Conservation (phyloP, 2,329 filamentous ascomycete genomes). For the Fusarium metavorans region DNA sequence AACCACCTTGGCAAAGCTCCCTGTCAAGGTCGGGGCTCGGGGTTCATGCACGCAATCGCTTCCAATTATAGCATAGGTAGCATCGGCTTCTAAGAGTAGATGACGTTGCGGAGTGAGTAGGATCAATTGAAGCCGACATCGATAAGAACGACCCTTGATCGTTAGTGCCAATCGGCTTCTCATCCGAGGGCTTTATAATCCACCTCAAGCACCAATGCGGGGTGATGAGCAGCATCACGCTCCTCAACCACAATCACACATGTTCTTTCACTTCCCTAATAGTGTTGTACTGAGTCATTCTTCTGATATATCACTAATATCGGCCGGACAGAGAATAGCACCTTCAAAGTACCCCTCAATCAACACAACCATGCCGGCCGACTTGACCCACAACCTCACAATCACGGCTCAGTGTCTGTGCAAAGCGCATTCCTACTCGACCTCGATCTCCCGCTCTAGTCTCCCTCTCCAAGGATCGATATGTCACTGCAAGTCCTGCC, state of each 20-base stretch:
- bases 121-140: neutral
- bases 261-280: neutral
- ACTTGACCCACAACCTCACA: neutral
- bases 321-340: too few relatives aligned
- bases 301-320: neutral
- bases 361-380: neutral
- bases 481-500: slow-evolving; percentile 65
- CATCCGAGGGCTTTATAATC: neutral
- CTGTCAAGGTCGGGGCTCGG: neutral
- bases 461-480: slow-evolving; percentile 56
- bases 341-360: neutral
- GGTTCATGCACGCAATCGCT: neutral
- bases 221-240: neutral
- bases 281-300: neutral
- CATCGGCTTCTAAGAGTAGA: neutral
- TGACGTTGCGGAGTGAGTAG: neutral
- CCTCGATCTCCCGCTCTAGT: slow-evolving; percentile 45
- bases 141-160: neutral
- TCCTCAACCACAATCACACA: neutral
- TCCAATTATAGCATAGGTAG: neutral
- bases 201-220: neutral
- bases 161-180: neutral
- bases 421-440: slow-evolving; percentile 55
- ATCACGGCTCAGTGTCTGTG: slow-evolving; percentile 58
- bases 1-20: neutral